Conservation (phyloP, 352 stramenopile genomes). For the Thraustochytrium sp. region DNA sequence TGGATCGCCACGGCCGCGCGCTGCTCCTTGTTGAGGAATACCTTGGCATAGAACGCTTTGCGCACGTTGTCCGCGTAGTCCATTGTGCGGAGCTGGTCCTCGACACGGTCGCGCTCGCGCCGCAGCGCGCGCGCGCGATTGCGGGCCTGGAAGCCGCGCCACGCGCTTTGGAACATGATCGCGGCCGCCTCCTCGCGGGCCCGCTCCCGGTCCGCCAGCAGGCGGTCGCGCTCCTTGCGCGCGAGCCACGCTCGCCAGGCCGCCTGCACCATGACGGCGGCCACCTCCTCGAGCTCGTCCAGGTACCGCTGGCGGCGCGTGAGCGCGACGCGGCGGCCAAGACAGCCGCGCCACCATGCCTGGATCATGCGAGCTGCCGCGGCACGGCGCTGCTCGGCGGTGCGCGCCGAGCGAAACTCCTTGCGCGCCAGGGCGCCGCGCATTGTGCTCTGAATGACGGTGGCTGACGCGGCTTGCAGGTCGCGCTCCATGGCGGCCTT, state of each 20-base stretch:
- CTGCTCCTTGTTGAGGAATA: slow-evolving; percentile 28
- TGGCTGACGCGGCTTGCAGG: neutral
- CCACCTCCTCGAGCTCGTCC: neutral
- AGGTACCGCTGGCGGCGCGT: neutral
- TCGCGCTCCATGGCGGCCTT: neutral
- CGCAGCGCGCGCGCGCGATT: neutral
- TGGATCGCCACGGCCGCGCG: slow-evolving; percentile 20
- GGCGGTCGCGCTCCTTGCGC: neutral
- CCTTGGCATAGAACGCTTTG: slow-evolving; percentile 14
- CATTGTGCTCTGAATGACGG: neutral
- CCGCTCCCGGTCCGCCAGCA: neutral
- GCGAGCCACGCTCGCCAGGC: neutral
- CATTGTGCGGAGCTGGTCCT: neutral
- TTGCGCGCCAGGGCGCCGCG: neutral
- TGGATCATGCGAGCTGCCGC: neutral
- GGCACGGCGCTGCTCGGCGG: neutral
- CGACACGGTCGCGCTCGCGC: neutral
- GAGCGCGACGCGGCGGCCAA: neutral
- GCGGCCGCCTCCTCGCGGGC: neutral
- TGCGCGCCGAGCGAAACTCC: neutral
- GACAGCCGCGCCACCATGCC: slow-evolving; percentile 24
- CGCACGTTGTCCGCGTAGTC: slow-evolving; percentile 6
- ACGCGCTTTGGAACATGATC: slow-evolving; percentile 27
- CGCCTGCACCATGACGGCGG: slow-evolving; percentile 7
- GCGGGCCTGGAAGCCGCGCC: neutral